phyloP scores from a whole-genome alignment of 768 basidiomycete genomes.

The Podaxis rugospora region DNA sequence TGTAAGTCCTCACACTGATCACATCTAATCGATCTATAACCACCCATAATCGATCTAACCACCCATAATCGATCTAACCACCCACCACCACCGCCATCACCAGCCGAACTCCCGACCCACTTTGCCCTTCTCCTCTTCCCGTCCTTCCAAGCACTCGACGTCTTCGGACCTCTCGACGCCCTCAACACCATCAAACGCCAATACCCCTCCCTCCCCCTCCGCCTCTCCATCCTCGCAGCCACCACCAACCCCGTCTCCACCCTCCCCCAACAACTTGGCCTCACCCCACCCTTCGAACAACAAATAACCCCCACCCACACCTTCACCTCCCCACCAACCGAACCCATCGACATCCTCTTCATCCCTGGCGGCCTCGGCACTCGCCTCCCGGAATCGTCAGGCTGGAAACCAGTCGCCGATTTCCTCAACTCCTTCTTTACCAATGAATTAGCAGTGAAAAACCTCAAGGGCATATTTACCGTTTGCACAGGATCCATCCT shows the following conservation, averaged over 20 bases:
- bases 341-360: conserved; percentile 30
- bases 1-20: not conserved
- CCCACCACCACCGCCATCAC: not conserved
- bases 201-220: conserved; percentile 17
- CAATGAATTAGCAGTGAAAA: not conserved
- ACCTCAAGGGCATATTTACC: conserved; percentile 23
- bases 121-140: conserved; percentile 27
- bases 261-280: conserved; percentile 6
- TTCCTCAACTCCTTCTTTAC: conserved; percentile 22
- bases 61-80: conserved; percentile 3
- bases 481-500: conserved; percentile 40
- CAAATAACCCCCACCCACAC: conserved; percentile 37
- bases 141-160: conserved; percentile 31
- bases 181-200: conserved; percentile 25
- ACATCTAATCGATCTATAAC: not conserved
- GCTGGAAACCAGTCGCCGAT: conserved; percentile 27
- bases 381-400: conserved; percentile 15
- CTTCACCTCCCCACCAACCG: conserved; percentile 12
- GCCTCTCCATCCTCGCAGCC: conserved; percentile 27
- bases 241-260: conserved; percentile 31
- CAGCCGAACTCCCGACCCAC: conserved; percentile 19
- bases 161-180: conserved; percentile 31
- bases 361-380: conserved; percentile 27
- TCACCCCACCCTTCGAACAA: conserved; percentile 24
- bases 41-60: not conserved